phyloP scores from a whole-genome alignment of 2,329 filamentous ascomycete species.

The Emmonsia crescens region DNA sequence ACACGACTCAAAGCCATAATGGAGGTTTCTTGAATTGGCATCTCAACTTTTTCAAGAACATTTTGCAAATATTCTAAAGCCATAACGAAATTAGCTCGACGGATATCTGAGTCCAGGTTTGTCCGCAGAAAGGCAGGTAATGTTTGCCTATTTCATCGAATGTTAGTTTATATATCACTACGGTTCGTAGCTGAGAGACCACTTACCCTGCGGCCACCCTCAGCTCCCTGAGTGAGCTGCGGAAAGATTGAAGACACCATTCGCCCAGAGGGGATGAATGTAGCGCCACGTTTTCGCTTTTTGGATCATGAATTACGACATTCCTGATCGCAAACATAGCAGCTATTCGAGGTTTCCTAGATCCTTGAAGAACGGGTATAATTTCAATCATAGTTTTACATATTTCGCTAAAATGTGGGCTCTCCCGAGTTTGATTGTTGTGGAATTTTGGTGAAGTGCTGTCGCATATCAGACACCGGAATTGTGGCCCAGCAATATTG shows the following conservation, averaged over 20 bases:
- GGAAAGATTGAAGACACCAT: slow-evolving; percentile 70
- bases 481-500: slow-evolving; percentile 13
- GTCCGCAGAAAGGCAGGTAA: slow-evolving; percentile 54
- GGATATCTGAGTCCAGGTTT: slow-evolving; percentile 37
- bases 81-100: slow-evolving; percentile 55
- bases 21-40: slow-evolving; percentile 67
- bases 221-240: slow-evolving; percentile 75
- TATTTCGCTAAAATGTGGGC: slow-evolving; percentile 22
- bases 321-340: slow-evolving; percentile 62
- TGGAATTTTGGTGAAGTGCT: slow-evolving; percentile 16
- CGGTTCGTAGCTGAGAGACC: slow-evolving; percentile 8
- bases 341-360: slow-evolving; percentile 53
- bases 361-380: slow-evolving; percentile 33
- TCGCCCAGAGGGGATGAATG: slow-evolving; percentile 59
- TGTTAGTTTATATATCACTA: slow-evolving; percentile 8
- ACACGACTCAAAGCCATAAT: slow-evolving; percentile 80
- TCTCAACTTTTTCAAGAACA: slow-evolving; percentile 57
- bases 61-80: slow-evolving; percentile 60
- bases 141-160: slow-evolving; percentile 41
- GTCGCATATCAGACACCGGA: slow-evolving; percentile 31
- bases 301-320: slow-evolving; percentile 55
- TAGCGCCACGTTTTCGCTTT: slow-evolving; percentile 52
- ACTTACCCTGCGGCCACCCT: slow-evolving; percentile 63
- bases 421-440: slow-evolving; percentile 9
- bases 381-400: slow-evolving; percentile 36